Percentiles rank a stretch among this genome's conserved stretches.
Evolutionary conservation across 139 green algal genomes (phyloP).

Genomic region (Tetradesmus lagerheimii): DNA sequence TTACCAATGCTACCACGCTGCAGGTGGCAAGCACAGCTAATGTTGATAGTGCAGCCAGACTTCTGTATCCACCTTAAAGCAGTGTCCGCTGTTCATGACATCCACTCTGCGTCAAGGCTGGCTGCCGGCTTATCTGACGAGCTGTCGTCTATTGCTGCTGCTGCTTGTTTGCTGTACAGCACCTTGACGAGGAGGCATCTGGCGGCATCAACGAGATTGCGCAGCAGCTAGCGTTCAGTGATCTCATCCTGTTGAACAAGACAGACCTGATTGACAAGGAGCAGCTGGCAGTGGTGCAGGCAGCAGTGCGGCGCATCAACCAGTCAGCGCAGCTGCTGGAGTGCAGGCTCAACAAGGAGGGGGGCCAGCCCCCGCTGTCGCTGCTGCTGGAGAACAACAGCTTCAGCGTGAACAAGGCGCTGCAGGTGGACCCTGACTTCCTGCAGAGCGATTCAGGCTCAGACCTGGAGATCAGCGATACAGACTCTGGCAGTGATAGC

Average conservation of each 20-base stretch:
- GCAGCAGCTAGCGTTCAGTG: slow-evolving; percentile 91
- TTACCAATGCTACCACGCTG: too few relatives aligned
- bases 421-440: slow-evolving; percentile 83
- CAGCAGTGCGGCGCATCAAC: slow-evolving; percentile 75
- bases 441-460: slow-evolving; percentile 70
- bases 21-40: too few relatives aligned
- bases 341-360: slow-evolving; percentile 70
- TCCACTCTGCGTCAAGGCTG: too few relatives aligned
- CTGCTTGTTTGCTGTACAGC: slow-evolving; percentile 45
- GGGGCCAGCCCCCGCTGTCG: slow-evolving; percentile 49
- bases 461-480: slow-evolving; percentile 36
- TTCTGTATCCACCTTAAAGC: too few relatives aligned
- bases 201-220: slow-evolving; percentile 73
- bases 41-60: too few relatives aligned
- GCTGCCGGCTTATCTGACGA: not conserved
- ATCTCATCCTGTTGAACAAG: slow-evolving; percentile 94
- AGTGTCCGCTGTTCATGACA: too few relatives aligned
- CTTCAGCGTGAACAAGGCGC: slow-evolving; percentile 76
- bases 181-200: slow-evolving; percentile 61
- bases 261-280: slow-evolving; percentile 72
- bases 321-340: slow-evolving; percentile 77
- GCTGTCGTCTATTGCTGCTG: too few relatives aligned
- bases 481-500: not conserved
- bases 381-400: slow-evolving; percentile 79
- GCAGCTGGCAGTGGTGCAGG: slow-evolving; percentile 61